A percentile compares a stretch with the other conserved stretches of the same genome.
Conservation (phyloP, 2,329 filamentous ascomycete genomes). For the Monilinia polystroma region DNA sequence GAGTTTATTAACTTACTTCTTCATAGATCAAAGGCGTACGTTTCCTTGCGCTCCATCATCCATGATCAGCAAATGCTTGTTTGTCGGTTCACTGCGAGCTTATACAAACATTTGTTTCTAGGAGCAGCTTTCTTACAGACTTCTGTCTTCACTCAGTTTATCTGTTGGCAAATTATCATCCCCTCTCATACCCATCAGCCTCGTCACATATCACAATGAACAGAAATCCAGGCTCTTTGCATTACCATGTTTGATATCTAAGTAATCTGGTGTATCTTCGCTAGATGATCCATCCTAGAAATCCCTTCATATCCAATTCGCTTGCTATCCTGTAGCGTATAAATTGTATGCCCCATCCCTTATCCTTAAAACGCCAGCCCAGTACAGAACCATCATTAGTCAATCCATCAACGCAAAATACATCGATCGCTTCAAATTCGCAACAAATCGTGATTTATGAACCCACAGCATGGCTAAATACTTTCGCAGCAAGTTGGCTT, state of each 20-base stretch:
- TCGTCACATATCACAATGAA: background rate
- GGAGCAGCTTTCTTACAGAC: no score
- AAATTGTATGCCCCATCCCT: background rate
- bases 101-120: no score
- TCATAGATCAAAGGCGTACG: no score
- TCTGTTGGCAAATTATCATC: background rate
- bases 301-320: background rate
- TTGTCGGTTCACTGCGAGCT: no score
- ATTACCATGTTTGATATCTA: conserved; percentile 8
- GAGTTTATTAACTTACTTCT: no score
- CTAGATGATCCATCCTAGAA: conserved; percentile 1
- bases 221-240: background rate
- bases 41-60: no score
- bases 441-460: conserved; percentile 2
- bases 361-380: conserved; percentile 4
- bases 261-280: background rate
- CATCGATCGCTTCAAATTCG: background rate
- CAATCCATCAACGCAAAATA: background rate
- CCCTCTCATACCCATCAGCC: background rate
- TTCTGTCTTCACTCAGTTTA: background rate
- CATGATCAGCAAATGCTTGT: no score
- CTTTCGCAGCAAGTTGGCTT: conserved; percentile 67
- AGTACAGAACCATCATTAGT: background rate
- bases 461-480: conserved; percentile 71
- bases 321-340: background rate